Evolutionary conservation across 2,329 filamentous ascomycete genomes (phyloP), one percentile per base, ranked within the genome.

Genomic region (Didymella keratinophila): DNA sequence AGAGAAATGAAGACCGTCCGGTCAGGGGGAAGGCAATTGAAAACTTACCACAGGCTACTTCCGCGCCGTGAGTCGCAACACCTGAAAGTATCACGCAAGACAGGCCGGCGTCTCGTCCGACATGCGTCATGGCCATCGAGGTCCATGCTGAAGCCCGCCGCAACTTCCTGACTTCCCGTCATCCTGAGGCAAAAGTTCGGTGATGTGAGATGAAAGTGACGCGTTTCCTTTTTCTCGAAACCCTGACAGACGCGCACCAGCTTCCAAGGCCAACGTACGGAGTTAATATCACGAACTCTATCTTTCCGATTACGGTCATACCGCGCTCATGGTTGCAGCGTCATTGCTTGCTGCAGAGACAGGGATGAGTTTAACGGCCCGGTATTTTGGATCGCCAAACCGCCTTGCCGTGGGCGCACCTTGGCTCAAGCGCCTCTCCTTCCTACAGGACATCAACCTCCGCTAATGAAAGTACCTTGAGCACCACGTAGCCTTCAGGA

Each of bases 391-490:
- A 67, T 67, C 65, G 61, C 60, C 67, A 64, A 64, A 61, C 61
- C 61, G 61, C 62, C 62, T 61, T 61, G 55, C 52, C 53, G 54
- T 53, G 51, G 46, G 51, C 52, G 43, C 52, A 20, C 44, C 64
- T 60, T 67, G 64, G 65, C 60, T 58, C 58, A 52, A 62, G 66
- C 65, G 56, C 60, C 56, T 54, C 55, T 64, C 58, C 59, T 58
- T 67, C 61, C 54, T 62, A 61, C 58, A 58, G 57, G 54, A 62
- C 62, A 53, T 64, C 60, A 39, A 58, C 59, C 53, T 63, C 67
- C 64, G 68, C 70, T 72, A 72, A 76, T 75, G 71, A 74, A 65
- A 74, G 71, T 74, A 71, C 70, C 66, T 59, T 58, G 58, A 69
- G 64, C 66, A 67, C 57, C 60, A 65, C 66, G 62, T 62, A 63